A percentile compares a stretch with the other conserved stretches of the same genome.
Conservation (phyloP, 345 rosid genomes). For the Eucalyptus caleyi region DNA sequence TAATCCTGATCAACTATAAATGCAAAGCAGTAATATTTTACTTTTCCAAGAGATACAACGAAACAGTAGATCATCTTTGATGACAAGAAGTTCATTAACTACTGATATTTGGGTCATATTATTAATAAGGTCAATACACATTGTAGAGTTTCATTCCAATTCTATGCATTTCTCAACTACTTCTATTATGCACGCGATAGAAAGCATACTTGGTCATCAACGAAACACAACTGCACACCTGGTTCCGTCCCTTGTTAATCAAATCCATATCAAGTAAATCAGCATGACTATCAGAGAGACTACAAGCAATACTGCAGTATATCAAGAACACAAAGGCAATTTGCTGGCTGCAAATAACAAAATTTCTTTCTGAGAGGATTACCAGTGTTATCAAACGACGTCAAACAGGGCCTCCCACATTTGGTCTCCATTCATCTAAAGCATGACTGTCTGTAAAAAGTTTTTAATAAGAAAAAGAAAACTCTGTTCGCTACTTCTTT, state of each 20-base stretch:
- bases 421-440: neutral
- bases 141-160: neutral
- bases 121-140: neutral
- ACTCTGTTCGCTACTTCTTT: neutral
- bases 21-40: neutral
- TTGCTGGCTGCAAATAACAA: neutral
- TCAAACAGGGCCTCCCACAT: neutral
- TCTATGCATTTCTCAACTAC: neutral
- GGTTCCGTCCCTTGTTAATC: neutral
- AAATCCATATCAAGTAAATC: neutral
- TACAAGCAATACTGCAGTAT: neutral
- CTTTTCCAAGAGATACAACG: neutral
- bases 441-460: neutral
- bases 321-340: neutral
- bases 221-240: neutral
- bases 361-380: neutral
- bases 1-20: neutral
- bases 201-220: neutral
- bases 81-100: neutral
- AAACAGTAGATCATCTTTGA: neutral
- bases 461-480: neutral
- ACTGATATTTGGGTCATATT: neutral
- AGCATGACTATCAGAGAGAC: neutral
- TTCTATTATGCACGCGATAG: neutral
- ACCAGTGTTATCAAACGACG: neutral